Conservation (phyloP, 768 basidiomycete genomes). For the Mycena belliarum region DNA sequence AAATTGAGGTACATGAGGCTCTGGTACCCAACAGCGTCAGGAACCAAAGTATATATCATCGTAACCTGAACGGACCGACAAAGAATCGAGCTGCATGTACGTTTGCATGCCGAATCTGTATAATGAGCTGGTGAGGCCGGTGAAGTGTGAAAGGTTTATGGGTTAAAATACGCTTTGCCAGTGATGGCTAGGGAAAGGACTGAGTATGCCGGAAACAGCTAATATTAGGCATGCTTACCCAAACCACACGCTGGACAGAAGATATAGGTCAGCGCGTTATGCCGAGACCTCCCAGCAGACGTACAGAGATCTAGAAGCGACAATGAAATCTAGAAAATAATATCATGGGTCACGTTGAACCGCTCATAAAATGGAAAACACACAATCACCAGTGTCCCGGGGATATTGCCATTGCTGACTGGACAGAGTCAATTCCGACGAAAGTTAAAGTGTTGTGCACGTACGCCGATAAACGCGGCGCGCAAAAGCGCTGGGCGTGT, state of each 20-base stretch:
- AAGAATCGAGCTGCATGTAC: slow-evolving; percentile 33
- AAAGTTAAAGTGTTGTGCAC: slow-evolving; percentile 17
- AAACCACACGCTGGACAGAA: slow-evolving; percentile 35
- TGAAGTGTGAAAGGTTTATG: background rate
- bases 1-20: slow-evolving; percentile 54
- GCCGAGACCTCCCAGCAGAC: slow-evolving; percentile 11
- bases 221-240: slow-evolving; percentile 31
- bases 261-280: background rate
- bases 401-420: slow-evolving; percentile 49
- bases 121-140: background rate
- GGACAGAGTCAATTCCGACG: background rate
- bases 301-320: background rate
- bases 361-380: slow-evolving; percentile 24
- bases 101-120: slow-evolving; percentile 41
- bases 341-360: background rate
- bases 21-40: too few relatives aligned
- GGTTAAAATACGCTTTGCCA: slow-evolving; percentile 45
- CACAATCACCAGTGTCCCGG: slow-evolving; percentile 48
- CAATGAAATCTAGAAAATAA: background rate
- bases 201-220: background rate
- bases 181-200: slow-evolving; percentile 45
- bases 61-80: background rate
- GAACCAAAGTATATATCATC: background rate
- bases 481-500: slow-evolving; percentile 44
- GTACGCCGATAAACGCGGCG: slow-evolving; percentile 50